Evolutionary conservation across 225 moss, liverwort and hornwort genomes (phyloP).

Genomic region (Sphagnum tenellum): DNA sequence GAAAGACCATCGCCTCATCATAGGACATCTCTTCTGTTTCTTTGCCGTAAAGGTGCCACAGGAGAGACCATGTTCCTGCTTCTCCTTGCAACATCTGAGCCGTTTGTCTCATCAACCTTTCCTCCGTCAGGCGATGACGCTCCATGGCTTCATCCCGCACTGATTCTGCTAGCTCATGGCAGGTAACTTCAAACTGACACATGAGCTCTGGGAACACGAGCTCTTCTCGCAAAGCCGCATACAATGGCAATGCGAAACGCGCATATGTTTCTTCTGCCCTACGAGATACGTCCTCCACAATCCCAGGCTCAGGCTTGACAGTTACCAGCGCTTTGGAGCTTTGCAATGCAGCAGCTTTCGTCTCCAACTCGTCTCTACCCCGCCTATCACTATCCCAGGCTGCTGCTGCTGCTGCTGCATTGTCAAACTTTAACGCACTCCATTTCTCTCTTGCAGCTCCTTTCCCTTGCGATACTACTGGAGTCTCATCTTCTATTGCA

Average conservation of each 20-base stretch:
- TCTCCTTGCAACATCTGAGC: slow-evolving; percentile 87
- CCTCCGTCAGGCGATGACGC: slow-evolving; percentile 90
- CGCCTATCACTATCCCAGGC: slow-evolving; percentile 9
- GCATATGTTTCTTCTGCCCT: slow-evolving; percentile 48
- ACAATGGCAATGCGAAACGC: slow-evolving; percentile 39
- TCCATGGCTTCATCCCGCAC: slow-evolving; percentile 81
- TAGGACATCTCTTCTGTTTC: slow-evolving; percentile 59
- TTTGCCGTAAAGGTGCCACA: slow-evolving; percentile 94
- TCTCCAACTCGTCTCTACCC: slow-evolving; percentile 11
- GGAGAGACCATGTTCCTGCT: slow-evolving; percentile 83
- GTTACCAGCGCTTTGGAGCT: slow-evolving; percentile 19
- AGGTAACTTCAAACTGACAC: slow-evolving; percentile 38
- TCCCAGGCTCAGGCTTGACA: slow-evolving; percentile 52
- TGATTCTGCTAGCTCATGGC: slow-evolving; percentile 39
- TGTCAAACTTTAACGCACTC: slow-evolving; percentile 33
- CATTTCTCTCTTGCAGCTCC: slow-evolving; percentile 15
- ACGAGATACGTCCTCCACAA: slow-evolving; percentile 38
- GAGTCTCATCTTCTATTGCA: slow-evolving; percentile 25
- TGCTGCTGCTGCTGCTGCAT: no score
- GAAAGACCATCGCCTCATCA: slow-evolving; percentile 64
- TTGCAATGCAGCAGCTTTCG: slow-evolving; percentile 21
- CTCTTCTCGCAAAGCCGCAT: slow-evolving; percentile 42
- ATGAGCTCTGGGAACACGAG: slow-evolving; percentile 39
- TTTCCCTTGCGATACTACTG: slow-evolving; percentile 15
- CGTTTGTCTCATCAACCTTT: slow-evolving; percentile 91